These are phyloP conservation scores for Backusella tuberculispora DNA, from an alignment of 192 early-diverging fungal genomes.

Conservation along the genomic window DNA sequence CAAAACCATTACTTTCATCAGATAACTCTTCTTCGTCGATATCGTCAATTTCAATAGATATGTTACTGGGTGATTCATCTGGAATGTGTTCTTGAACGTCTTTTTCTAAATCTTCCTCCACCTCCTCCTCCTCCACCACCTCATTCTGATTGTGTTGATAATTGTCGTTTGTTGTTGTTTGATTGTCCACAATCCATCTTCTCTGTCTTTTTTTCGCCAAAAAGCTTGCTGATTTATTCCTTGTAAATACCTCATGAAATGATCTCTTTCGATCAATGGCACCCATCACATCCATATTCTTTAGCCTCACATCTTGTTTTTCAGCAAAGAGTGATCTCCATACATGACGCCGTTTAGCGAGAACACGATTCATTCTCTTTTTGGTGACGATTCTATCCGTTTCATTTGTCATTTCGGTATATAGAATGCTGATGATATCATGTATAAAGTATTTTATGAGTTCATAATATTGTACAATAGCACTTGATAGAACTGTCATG, in stretches of 20 bases:
- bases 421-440: background rate
- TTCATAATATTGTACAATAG: background rate
- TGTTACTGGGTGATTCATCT: background rate
- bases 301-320: background rate
- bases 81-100: too few species aligned
- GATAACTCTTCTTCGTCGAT: background rate
- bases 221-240: background rate
- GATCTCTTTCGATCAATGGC: background rate
- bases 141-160: background rate
- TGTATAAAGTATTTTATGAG: background rate
- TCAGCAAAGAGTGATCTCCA: background rate
- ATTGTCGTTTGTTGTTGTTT: too few species aligned
- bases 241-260: background rate
- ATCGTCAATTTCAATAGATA: background rate
- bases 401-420: conserved; percentile 10
- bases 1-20: background rate
- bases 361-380: background rate
- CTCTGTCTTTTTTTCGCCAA: background rate
- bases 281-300: background rate
- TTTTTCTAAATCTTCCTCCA: too few species aligned
- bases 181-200: background rate
- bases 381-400: background rate
- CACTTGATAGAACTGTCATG: background rate
- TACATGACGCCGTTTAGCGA: background rate
- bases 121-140: too few species aligned